Evolutionary conservation across 768 basidiomycete species (phyloP).

Genomic region (Lactifluus subvellereus): DNA sequence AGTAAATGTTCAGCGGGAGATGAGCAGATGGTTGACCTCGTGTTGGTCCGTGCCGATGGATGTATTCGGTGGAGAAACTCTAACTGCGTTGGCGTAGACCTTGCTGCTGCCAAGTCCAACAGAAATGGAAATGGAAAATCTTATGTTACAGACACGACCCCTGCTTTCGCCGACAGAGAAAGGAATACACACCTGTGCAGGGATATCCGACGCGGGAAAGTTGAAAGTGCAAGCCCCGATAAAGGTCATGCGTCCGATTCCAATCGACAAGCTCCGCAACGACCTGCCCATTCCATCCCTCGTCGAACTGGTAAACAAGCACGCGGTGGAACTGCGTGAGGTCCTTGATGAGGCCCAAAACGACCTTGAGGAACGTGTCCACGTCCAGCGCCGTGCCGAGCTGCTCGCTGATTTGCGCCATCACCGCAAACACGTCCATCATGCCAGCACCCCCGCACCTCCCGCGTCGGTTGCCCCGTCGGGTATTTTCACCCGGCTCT

Average conservation of each 20-base stretch:
- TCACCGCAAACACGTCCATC: slow-evolving; percentile 76
- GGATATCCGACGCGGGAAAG: slow-evolving; percentile 66
- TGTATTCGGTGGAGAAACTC: too few relatives aligned
- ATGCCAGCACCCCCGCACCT: slow-evolving; percentile 41
- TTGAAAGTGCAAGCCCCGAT: slow-evolving; percentile 69
- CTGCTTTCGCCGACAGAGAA: too few relatives aligned
- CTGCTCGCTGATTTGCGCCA: slow-evolving; percentile 78
- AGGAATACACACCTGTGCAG: slow-evolving; percentile 47
- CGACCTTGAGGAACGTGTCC: slow-evolving; percentile 63
- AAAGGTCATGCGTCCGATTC: slow-evolving; percentile 66
- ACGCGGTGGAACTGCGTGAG: slow-evolving; percentile 78
- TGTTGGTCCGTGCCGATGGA: too few relatives aligned
- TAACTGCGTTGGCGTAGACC: too few relatives aligned
- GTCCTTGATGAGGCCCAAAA: slow-evolving; percentile 70
- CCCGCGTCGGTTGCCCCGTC: slow-evolving; percentile 25
- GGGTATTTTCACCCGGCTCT: neutral
- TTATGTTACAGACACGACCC: too few relatives aligned
- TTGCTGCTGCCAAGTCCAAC: too few relatives aligned
- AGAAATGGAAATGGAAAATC: too few relatives aligned
- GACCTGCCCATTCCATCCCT: slow-evolving; percentile 71
- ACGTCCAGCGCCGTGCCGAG: slow-evolving; percentile 60
- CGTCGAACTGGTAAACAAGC: slow-evolving; percentile 78
- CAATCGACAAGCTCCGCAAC: slow-evolving; percentile 79
- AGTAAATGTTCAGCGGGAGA: too few relatives aligned
- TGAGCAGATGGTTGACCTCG: too few relatives aligned